phyloP scores from a whole-genome alignment of 768 basidiomycete genomes.

The Pseudohyphozyma bogoriensis region DNA sequence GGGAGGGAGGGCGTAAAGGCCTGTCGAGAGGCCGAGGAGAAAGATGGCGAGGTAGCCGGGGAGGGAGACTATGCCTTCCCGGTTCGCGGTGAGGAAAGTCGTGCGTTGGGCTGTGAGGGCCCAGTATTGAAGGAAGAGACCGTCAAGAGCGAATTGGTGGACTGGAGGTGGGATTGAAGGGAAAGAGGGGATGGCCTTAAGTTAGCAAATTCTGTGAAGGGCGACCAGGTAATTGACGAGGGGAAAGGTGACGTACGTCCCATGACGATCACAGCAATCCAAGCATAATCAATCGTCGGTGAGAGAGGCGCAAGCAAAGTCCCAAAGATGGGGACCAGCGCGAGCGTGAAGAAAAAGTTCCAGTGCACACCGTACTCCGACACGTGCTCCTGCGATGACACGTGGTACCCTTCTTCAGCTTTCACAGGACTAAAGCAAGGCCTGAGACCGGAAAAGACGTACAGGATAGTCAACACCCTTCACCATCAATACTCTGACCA shows the following conservation, averaged over 20 bases:
- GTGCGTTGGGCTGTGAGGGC: conserved; percentile 57
- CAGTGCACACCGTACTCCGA: conserved; percentile 95
- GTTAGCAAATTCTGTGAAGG: too few relatives aligned
- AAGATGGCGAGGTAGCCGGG: conserved; percentile 82
- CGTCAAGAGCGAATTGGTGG: conserved; percentile 59
- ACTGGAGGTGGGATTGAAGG: conserved; percentile 40
- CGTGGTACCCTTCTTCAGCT: neutral
- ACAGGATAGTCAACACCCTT: conserved; percentile 94
- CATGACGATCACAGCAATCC: conserved; percentile 10
- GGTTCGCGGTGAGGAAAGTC: conserved; percentile 65
- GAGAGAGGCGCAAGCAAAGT: conserved; percentile 7
- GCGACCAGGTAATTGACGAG: too few relatives aligned
- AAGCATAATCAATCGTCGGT: neutral
- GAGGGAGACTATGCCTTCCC: conserved; percentile 80
- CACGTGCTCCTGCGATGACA: conserved; percentile 69
- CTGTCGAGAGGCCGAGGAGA: conserved; percentile 69
- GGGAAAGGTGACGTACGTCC: neutral
- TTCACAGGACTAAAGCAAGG: too few relatives aligned
- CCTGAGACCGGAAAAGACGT: conserved; percentile 31
- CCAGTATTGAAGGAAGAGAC: conserved; percentile 51
- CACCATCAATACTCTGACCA: conserved; percentile 69
- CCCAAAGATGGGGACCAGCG: conserved; percentile 50
- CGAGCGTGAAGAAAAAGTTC: conserved; percentile 97
- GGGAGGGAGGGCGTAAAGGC: conserved; percentile 69
- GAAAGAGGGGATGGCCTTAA: too few relatives aligned